Evolutionary conservation across 2,329 filamentous ascomycete species (phyloP), one percentile per base, ranked within the genome.

Genomic region (Fusarium humuli): DNA sequence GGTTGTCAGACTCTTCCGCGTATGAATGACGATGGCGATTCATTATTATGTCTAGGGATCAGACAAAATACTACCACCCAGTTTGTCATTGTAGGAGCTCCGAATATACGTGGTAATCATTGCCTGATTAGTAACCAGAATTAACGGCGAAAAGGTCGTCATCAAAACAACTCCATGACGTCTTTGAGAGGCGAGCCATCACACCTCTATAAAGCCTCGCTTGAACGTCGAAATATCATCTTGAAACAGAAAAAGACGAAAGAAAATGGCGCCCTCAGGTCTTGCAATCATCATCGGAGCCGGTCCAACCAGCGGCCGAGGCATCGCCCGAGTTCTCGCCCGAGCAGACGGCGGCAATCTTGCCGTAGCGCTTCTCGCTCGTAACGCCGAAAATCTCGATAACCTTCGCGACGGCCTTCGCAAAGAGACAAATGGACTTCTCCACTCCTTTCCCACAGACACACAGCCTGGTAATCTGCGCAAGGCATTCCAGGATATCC

Each of bases 241-340:
- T 3, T 37, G 7, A 4, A 16, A 1, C 8, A 41, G 49, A 7
- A 22, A 12, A 10, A 18, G n/a, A 23, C 20, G 18, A 49, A 49
- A 20, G 4, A 48, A 13, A 60, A 85, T 86, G 83, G 71, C 84
- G 48, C 83, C 84, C 9, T 78, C 73, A 60, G 84, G 84, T 57
- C 79, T 86, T 20, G 84, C 84, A 48, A 85, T 87, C 55, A 77
- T 86, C 44, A 81, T 86, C 37, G 85, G 85, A 34, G 84, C 84
- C 34, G 84, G 85, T 48, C 84, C 83, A 11, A 76, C 71, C n/a
- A 76, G 85, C 78, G 85, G 85, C 13, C 83, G 84, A 13, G 86
- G 87, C 44, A 88, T 89, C 5, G 86, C 83, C 78, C 86, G 76
- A 70, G 85, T 75, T 27, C 23, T 57, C 12, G 62, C 71, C 3